Percentiles rank a stretch among this genome's conserved stretches.
Evolutionary conservation across 2,329 filamentous ascomycete species (phyloP).

Genomic region (Hypomyces perniciosus): DNA sequence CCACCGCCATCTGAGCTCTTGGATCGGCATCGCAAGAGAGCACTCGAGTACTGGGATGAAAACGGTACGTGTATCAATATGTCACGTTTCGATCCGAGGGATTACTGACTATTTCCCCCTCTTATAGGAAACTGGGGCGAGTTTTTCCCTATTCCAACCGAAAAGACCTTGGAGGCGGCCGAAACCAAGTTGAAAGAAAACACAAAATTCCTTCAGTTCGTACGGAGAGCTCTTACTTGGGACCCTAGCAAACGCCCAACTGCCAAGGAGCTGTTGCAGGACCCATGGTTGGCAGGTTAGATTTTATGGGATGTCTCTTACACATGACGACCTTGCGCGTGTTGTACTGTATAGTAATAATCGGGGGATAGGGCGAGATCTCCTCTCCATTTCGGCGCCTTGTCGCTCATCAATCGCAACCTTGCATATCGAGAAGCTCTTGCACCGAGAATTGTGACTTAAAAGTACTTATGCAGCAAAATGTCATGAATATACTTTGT

Average conservation of each 20-base stretch:
- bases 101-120: too few species aligned
- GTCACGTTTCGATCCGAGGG: too few species aligned
- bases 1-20: constrained; percentile 18
- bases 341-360: too few species aligned
- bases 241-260: constrained; percentile 17
- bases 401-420: too few species aligned
- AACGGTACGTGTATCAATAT: constrained; percentile 13
- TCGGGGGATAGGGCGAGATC: too few species aligned
- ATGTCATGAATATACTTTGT: too few species aligned
- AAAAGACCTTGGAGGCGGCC: constrained; percentile 15
- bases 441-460: too few species aligned
- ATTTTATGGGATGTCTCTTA: too few species aligned
- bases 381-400: too few species aligned
- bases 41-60: constrained; percentile 20
- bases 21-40: constrained; percentile 9
- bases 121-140: constrained; percentile 18
- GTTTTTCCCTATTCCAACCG: constrained; percentile 17
- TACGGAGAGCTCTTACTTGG: constrained; percentile 20
- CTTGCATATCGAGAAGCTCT: too few species aligned
- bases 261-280: constrained; percentile 19
- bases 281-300: constrained; percentile 17
- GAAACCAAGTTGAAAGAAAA: constrained; percentile 17
- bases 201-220: constrained; percentile 17
- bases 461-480: too few species aligned
- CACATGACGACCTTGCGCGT: too few species aligned